Percentiles rank a stretch among this genome's conserved stretches.
These are phyloP conservation scores for Entrophospora sp. DNA, from an alignment of 192 early-diverging fungal genomes.

Conservation along the genomic window DNA sequence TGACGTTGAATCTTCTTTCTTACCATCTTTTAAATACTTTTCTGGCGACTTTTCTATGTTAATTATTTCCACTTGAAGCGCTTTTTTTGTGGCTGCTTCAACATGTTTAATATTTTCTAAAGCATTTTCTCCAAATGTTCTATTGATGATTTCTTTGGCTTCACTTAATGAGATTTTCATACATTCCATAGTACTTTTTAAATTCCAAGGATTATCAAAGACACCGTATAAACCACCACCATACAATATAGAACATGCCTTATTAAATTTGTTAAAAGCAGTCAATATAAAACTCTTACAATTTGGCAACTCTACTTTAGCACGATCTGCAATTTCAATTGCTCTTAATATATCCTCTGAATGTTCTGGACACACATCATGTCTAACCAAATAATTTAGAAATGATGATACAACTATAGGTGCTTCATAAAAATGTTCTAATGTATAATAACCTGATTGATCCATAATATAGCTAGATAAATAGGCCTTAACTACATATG, in stretches of 20 bases:
- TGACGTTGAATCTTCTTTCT: no score
- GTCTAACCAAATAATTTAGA: conserved; percentile 38
- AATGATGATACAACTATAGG: conserved; percentile 37
- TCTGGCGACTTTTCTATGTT: background rate
- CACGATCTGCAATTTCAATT: conserved; percentile 29
- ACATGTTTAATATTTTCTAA: background rate
- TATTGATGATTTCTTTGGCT: background rate
- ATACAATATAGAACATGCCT: conserved; percentile 41
- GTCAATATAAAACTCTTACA: conserved; percentile 32
- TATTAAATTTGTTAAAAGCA: conserved; percentile 41
- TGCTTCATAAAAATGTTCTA: conserved; percentile 34
- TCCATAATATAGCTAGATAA: conserved; percentile 41
- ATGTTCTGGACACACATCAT: conserved; percentile 45
- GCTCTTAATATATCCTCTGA: conserved; percentile 37
- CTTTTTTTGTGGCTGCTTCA: background rate
- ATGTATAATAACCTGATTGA: conserved; percentile 32
- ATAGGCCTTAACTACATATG: conserved; percentile 39
- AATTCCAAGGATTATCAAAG: conserved; percentile 25
- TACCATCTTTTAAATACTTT: no score
- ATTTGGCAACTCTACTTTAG: conserved; percentile 38
- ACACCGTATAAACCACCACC: conserved; percentile 33
- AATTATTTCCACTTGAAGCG: background rate
- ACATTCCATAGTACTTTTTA: background rate
- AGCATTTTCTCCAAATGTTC: background rate
- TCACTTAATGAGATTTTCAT: conserved; percentile 12